Conservation (phyloP, 306 rosid species). For the Rosa chinensis region DNA sequence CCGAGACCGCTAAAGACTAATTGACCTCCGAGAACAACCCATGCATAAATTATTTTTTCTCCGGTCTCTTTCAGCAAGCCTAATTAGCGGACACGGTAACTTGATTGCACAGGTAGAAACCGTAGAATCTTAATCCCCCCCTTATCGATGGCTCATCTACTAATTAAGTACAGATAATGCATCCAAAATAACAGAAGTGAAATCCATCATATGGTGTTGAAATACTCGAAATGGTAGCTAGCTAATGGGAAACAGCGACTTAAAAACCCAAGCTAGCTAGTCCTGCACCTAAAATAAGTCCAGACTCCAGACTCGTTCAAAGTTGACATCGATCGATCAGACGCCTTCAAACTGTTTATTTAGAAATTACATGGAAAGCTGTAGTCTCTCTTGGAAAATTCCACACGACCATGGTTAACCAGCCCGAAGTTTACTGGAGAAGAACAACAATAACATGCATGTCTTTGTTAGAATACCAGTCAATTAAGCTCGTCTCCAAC, state of each 20-base stretch:
- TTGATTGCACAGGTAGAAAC: background rate
- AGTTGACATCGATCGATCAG: background rate
- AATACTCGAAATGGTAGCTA: background rate
- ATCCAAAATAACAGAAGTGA: background rate
- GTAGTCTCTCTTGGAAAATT: background rate
- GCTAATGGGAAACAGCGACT: slow-evolving; percentile 18
- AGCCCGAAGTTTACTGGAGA: background rate
- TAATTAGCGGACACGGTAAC: slow-evolving; percentile 4
- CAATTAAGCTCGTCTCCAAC: background rate
- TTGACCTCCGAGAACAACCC: background rate
- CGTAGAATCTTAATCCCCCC: slow-evolving; percentile 11
- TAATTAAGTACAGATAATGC: background rate
- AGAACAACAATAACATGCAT: background rate
- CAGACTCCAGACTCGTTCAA: background rate
- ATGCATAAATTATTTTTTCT: background rate
- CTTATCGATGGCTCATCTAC: background rate
- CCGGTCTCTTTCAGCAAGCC: background rate
- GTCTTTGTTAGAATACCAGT: background rate
- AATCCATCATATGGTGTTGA: background rate
- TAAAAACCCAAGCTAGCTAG: background rate
- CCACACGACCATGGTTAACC: background rate
- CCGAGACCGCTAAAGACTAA: slow-evolving; percentile 30
- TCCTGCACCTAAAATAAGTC: background rate
- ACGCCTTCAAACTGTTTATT: background rate
- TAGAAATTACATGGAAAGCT: background rate